Base-by-base conservation (phyloP, 2,329 filamentous ascomycete genomes). In the Geoglossum cookeanum region DNA sequence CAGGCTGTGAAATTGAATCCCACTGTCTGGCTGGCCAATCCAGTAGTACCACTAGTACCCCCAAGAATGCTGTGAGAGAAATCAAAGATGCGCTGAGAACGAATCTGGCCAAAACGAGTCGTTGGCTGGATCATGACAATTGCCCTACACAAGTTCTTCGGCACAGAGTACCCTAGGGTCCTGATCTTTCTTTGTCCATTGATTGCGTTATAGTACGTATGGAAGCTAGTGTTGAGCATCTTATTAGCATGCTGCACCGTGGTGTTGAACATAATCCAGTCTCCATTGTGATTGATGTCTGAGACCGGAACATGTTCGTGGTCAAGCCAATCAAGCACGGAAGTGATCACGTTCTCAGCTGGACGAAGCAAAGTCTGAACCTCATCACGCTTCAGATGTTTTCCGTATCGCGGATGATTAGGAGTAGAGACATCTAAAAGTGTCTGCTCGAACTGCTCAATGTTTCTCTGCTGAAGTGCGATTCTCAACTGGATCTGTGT, bases 101-200 rank as follows among this genome's bases (percentile, higher is more conserved):
- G 66, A 27, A 77, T 70, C 57, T 74, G 69, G 17, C 77, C 77
- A 59, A 84, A 85, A 44, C 77, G 73, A 3, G 78, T 84, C 0
- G 81, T 84, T 0, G 81, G 81, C 65, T 84, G 79, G 54, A 85
- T 78, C 64, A 83, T 73, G 58, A 78, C 76, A 58, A 85, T 73
- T 62, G 79, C 72, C 48, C 70, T 63, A 56, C 74, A 72, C 6
- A 85, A 66, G 0, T 73, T 66, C 55, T 71, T 70, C 0, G 82
- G 83, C 0, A 85, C 73, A 0, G 79, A 83, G 67, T 85, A 86
- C 52, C 74, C 69, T 15, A 78, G 67, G 4, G 77, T 75, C 48
- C 81, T 75, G 44, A 84, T 72, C 61, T 71, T 75, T 44, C 70
- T 68, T 8, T 67, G 63, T 11, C 69, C 65, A 22, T 67, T 69